Evolutionary conservation across 2,329 filamentous ascomycete genomes (phyloP), one percentile per base, ranked within the genome.

Genomic region (Torrubiellomyces zombiae): DNA sequence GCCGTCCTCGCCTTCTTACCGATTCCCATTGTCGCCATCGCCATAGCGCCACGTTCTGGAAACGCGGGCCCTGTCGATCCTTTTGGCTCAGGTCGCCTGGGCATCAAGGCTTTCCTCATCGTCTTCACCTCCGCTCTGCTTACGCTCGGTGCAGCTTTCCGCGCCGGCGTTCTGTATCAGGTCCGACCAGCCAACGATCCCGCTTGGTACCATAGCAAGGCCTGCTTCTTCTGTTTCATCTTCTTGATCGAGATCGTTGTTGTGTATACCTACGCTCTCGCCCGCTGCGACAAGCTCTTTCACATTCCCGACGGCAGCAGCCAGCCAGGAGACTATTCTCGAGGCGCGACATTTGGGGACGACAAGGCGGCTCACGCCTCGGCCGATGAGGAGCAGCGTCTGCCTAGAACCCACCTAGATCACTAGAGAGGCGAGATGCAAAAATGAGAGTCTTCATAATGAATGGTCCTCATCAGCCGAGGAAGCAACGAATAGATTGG

Each of bases 221-320:
- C 71, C 2, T 69, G 66, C 38, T 92, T 82, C 55, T 92, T 89
- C 53, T 52, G 71, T 42, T 79, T 89, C 55, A 78, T 80, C 51
- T 91, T 79, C 42, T 56, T 55, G 10, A 58, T 85, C 18, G 83
- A 92, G 49, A 53, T 85, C 20, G 42, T 76, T 14, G 69, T 82
- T 18, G 60, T 86, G 4, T 63, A 60, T 26, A 51, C 73, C 7
- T 86, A 79, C 48, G 61, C 73, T 1, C 40, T 76, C 10, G 48
- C 63, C 12, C 64, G 82, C 16, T 71, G 89, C 32, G 83, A 92
- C 45, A 60, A 62, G 32, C 66, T 78, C 20, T 91, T 86, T 53
- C 63, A 75, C 42, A 55, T 89, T 14, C 79, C 79, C 1, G 56
- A 89, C 43, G 75, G 76, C 21, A 70, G 70, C 41, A 60, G 60